phyloP scores from a whole-genome alignment of 768 basidiomycete species.

The Ramaria sp. region DNA sequence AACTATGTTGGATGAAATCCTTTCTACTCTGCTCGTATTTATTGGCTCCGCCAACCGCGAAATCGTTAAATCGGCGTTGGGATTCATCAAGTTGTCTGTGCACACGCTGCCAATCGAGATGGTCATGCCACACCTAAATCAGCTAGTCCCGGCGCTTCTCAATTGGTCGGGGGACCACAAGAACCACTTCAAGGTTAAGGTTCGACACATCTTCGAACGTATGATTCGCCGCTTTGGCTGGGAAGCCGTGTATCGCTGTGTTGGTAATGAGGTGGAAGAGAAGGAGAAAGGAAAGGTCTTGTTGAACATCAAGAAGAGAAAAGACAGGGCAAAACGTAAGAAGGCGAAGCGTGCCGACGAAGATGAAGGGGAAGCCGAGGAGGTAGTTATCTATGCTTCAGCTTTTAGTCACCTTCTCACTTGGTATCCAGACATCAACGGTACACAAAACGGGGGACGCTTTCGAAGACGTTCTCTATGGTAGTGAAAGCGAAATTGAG shows the following conservation, averaged over 20 bases:
- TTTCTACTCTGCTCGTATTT: constrained; percentile 83
- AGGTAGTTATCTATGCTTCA: constrained; percentile 20
- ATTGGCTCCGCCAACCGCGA: constrained; percentile 91
- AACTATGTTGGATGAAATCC: constrained; percentile 71
- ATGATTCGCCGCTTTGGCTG: constrained; percentile 86
- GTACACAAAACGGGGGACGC: constrained; percentile 66
- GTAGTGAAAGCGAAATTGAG: constrained; percentile 85
- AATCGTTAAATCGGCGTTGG: constrained; percentile 93
- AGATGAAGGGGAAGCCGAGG: constrained; percentile 41
- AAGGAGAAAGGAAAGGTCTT: constrained; percentile 84
- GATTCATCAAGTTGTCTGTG: constrained; percentile 87
- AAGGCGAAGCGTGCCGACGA: constrained; percentile 41
- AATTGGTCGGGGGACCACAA: constrained; percentile 96
- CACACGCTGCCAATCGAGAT: constrained; percentile 69
- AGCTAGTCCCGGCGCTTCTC: constrained; percentile 75
- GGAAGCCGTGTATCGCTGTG: constrained; percentile 68
- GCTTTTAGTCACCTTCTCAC: background rate
- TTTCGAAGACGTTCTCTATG: constrained; percentile 95
- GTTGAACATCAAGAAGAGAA: constrained; percentile 89
- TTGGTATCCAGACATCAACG: constrained; percentile 26
- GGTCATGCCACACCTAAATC: constrained; percentile 65
- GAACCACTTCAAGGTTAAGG: constrained; percentile 97
- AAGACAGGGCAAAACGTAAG: constrained; percentile 87
- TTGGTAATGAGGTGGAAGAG: constrained; percentile 32
- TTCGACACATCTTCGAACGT: constrained; percentile 93